These are phyloP conservation scores for Yamadazyma kanchanaburiensis DNA, from an alignment of 1,139 yeast genomes.

Conservation along the genomic window DNA sequence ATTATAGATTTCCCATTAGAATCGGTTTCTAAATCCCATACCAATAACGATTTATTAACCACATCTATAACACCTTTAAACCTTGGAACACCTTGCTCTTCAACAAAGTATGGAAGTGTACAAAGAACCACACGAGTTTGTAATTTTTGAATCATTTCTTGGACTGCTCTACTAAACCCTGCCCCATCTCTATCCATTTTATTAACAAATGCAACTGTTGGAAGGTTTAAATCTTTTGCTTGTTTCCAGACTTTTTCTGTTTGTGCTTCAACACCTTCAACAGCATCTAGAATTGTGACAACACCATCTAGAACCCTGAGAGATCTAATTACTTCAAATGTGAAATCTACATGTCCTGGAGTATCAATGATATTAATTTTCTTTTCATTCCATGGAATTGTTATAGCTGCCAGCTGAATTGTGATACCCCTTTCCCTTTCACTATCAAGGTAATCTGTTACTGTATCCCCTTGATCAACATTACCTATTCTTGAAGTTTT, in stretches of 20 bases:
- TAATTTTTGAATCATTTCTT: slow-evolving; percentile 76
- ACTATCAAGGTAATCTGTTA: slow-evolving; percentile 86
- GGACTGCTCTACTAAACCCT: slow-evolving; percentile 85
- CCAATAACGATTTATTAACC: slow-evolving; percentile 58
- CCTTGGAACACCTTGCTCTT: slow-evolving; percentile 35
- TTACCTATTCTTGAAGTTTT: slow-evolving; percentile 79
- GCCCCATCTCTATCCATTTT: slow-evolving; percentile 98
- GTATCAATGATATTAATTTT: slow-evolving; percentile 89
- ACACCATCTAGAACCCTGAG: slow-evolving; percentile 91
- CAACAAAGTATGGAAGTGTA: slow-evolving; percentile 72
- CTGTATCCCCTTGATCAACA: slow-evolving; percentile 96
- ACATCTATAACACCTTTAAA: slow-evolving; percentile 87
- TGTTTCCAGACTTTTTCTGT: slow-evolving; percentile 97
- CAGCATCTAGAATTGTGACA: slow-evolving; percentile 88
- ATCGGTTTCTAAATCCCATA: slow-evolving; percentile 53
- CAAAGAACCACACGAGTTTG: slow-evolving; percentile 71
- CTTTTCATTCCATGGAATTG: slow-evolving; percentile 79
- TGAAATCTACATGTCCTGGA: slow-evolving; percentile 98
- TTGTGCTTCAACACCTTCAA: slow-evolving; percentile 98
- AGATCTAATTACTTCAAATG: slow-evolving; percentile 89
- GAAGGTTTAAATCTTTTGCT: slow-evolving; percentile 64
- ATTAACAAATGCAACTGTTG: slow-evolving; percentile 77
- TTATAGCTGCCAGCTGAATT: slow-evolving; percentile 93
- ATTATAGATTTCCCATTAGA: slow-evolving; percentile 54
- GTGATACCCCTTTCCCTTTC: slow-evolving; percentile 95